phyloP scores from a whole-genome alignment of 148 eudicot genomes.

The Nyssa sinensis region DNA sequence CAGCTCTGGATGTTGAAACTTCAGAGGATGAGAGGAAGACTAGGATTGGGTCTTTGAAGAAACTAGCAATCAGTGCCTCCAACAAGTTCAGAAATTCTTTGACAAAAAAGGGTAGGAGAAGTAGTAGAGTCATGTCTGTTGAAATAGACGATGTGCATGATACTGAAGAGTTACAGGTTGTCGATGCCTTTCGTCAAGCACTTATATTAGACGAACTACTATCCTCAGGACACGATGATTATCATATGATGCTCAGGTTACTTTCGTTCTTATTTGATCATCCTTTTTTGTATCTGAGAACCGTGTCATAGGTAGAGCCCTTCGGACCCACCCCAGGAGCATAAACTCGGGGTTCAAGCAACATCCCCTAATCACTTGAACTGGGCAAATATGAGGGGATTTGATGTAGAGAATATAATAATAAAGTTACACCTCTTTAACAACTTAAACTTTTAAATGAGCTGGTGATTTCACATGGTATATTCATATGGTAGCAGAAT shows the following conservation, averaged over 20 bases:
- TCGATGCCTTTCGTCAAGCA: conserved; percentile 57
- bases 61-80: conserved; percentile 73
- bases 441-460: too few relatives aligned
- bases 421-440: too few relatives aligned
- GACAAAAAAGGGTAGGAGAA: conserved; percentile 66
- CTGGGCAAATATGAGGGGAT: too few relatives aligned
- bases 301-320: too few relatives aligned
- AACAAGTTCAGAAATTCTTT: conserved; percentile 80
- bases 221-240: conserved; percentile 58
- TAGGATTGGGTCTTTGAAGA: conserved; percentile 66
- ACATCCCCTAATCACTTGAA: too few relatives aligned
- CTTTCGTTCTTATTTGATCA: conserved; percentile 2
- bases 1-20: conserved; percentile 27
- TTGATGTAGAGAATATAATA: too few relatives aligned
- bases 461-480: too few relatives aligned
- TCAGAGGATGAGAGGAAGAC: conserved; percentile 68
- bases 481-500: too few relatives aligned
- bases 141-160: conserved; percentile 67
- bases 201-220: conserved; percentile 51
- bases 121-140: conserved; percentile 79
- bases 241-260: conserved; percentile 70
- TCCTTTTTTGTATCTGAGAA: too few relatives aligned
- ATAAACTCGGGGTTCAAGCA: too few relatives aligned
- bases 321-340: too few relatives aligned
- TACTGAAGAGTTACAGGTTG: conserved; percentile 59